Conservation (phyloP, 2,329 filamentous ascomycete species). For the Penicillium digitatum region DNA sequence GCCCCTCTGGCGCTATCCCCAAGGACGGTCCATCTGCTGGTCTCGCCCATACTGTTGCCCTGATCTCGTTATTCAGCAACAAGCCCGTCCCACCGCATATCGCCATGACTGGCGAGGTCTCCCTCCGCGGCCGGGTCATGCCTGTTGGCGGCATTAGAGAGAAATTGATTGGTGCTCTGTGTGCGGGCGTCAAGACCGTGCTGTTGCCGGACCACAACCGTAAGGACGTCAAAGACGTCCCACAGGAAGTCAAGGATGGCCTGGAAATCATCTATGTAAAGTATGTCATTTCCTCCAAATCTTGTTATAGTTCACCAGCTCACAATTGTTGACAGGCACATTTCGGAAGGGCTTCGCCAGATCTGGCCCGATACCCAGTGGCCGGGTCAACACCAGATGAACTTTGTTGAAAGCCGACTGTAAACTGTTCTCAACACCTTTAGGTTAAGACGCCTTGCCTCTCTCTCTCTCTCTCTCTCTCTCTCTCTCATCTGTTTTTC, state of each 20-base stretch:
- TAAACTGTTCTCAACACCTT: constrained; percentile 42
- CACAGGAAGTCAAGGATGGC: constrained; percentile 80
- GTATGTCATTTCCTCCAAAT: constrained; percentile 50
- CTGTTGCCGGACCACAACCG: constrained; percentile 81
- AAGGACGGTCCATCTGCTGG: constrained; percentile 85
- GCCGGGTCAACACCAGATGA: constrained; percentile 67
- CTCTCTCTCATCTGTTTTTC: neutral
- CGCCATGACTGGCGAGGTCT: constrained; percentile 84
- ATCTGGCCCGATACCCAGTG: constrained; percentile 90
- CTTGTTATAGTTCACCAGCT: constrained; percentile 7
- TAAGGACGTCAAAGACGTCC: constrained; percentile 89
- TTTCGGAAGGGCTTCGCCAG: constrained; percentile 86
- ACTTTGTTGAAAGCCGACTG: constrained; percentile 73
- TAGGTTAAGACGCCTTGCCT: neutral
- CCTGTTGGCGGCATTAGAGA: constrained; percentile 98
- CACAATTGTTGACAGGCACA: constrained; percentile 57
- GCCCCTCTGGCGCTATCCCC: constrained; percentile 87
- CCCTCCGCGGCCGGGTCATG: constrained; percentile 81
- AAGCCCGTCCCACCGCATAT: constrained; percentile 84
- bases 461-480: constrained; percentile 6
- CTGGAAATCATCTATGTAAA: constrained; percentile 84
- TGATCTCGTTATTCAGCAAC: constrained; percentile 84
- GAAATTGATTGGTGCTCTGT: constrained; percentile 90
- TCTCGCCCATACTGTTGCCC: constrained; percentile 86
- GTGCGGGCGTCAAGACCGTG: constrained; percentile 92